Evolutionary conservation across 441 rosid species (phyloP).

Genomic region (Hypseocharis bilobata): DNA sequence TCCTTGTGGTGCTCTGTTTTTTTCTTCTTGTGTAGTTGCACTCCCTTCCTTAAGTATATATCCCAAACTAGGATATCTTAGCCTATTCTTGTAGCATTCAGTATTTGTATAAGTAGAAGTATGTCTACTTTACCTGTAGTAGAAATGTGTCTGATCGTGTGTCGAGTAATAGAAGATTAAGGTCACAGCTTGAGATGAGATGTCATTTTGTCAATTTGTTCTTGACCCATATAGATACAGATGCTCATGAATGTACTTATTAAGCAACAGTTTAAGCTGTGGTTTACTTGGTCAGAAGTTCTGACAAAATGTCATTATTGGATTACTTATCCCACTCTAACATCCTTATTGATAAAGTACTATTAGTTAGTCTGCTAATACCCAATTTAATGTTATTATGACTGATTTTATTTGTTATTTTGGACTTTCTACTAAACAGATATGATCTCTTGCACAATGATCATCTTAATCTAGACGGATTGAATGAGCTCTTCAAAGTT

Average conservation of each 20-base stretch:
- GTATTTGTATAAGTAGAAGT: background rate
- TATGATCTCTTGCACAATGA: conserved; percentile 96
- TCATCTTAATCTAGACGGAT: conserved; percentile 85
- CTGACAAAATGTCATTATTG: too few relatives aligned
- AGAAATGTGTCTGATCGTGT: background rate
- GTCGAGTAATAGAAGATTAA: background rate
- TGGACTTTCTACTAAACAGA: conserved; percentile 31
- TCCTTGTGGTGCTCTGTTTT: background rate
- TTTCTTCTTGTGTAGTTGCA: too few relatives aligned
- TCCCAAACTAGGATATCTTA: too few relatives aligned
- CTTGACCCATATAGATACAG: background rate
- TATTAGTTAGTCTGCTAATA: too few relatives aligned
- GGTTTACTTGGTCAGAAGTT: too few relatives aligned
- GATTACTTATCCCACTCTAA: too few relatives aligned
- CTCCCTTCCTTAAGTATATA: too few relatives aligned
- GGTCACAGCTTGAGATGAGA: background rate
- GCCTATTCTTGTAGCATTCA: too few relatives aligned
- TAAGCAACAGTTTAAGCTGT: background rate
- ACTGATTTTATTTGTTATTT: background rate
- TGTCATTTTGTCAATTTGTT: background rate
- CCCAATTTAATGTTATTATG: background rate
- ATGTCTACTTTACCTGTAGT: background rate
- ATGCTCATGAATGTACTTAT: background rate
- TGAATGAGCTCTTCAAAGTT: conserved; percentile 90
- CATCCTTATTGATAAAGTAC: too few relatives aligned